Conservation (phyloP, 129 eudicot species). For the Saussurea involucrata region DNA sequence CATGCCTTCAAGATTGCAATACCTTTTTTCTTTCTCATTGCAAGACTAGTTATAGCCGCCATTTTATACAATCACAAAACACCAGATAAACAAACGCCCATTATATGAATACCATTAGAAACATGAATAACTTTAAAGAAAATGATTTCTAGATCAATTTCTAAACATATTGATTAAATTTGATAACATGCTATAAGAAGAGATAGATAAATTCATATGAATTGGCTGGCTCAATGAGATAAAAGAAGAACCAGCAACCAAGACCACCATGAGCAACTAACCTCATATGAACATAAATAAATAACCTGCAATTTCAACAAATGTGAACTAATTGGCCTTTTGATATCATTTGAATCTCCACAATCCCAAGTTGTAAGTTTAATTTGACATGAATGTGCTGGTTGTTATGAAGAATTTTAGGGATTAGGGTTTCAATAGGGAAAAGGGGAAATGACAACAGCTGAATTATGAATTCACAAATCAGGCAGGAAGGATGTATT, state of each 20-base stretch:
- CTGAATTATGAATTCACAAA: conserved; percentile 11
- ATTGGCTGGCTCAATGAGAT: not conserved
- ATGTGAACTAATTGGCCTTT: not conserved
- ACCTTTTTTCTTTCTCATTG: too few species aligned
- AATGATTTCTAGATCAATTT: not conserved
- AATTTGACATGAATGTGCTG: not conserved
- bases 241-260: too few species aligned
- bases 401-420: not conserved
- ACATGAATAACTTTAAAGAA: not conserved
- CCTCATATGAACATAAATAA: not conserved
- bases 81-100: not conserved
- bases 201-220: not conserved
- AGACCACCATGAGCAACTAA: not conserved
- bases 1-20: too few species aligned
- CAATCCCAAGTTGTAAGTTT: not conserved
- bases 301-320: not conserved
- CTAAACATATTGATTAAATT: not conserved
- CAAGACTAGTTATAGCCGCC: not conserved
- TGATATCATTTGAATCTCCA: not conserved
- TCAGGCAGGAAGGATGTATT: not conserved
- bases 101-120: not conserved
- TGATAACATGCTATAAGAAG: not conserved
- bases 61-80: not conserved
- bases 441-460: not conserved
- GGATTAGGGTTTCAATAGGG: not conserved